Evolutionary conservation across 352 stramenopile genomes (phyloP).

Genomic region (Globisporangium iwayamae): DNA sequence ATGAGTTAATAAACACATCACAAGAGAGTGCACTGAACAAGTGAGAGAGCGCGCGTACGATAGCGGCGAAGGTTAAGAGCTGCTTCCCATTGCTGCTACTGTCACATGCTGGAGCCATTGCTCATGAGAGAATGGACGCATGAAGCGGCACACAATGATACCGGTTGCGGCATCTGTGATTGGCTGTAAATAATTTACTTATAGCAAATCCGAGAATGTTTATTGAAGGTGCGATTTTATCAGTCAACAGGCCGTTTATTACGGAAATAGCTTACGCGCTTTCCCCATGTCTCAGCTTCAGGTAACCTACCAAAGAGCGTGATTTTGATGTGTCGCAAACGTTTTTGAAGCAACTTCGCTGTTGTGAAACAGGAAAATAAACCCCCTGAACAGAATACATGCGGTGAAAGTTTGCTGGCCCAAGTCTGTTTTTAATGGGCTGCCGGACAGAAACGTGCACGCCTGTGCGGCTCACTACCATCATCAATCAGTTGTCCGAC

Average conservation of each 20-base stretch:
- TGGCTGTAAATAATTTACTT: conserved; percentile 1
- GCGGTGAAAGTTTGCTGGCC: background rate
- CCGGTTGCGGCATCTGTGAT: background rate
- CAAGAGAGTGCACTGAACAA: background rate
- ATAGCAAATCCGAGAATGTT: background rate
- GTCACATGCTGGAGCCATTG: conserved; percentile 10
- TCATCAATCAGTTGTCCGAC: conserved; percentile 6
- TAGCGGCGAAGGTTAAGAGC: conserved; percentile 30
- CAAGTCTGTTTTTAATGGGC: background rate
- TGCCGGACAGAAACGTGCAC: conserved; percentile 1
- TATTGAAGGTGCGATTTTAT: conserved; percentile 1
- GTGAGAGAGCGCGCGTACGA: conserved; percentile 26
- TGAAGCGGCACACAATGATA: conserved; percentile 1
- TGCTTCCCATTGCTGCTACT: conserved; percentile 17
- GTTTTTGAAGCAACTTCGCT: background rate
- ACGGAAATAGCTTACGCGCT: background rate
- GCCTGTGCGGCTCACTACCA: background rate
- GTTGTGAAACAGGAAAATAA: background rate
- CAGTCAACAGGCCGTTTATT: background rate
- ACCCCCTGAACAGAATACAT: background rate
- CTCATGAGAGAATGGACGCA: background rate
- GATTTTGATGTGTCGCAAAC: background rate
- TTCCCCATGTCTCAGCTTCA: conserved; percentile 9
- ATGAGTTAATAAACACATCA: background rate
- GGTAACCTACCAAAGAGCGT: background rate